Base-by-base conservation (phyloP, 768 basidiomycete species). In the Kwoniella bestiolae region DNA sequence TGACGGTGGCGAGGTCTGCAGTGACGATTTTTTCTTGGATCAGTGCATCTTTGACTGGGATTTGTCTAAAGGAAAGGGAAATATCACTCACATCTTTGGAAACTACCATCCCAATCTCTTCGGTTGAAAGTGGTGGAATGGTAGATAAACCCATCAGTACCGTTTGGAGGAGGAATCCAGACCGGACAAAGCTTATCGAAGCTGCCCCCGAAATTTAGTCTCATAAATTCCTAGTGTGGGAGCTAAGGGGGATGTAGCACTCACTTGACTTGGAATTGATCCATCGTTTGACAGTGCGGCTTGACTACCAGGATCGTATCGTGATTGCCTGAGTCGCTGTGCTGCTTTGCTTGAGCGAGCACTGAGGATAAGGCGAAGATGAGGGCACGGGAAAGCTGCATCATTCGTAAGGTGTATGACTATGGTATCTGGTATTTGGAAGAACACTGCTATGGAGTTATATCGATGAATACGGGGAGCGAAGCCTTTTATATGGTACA, bases 121-220 rank as follows among this genome's bases (percentile, higher is more conserved):
- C 44, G 25, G 14, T 38, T 31, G 26, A 58, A 58, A 31, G 44
- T 45, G 5, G 56, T 58, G 4, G 38, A 45, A n/a, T 44, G 7
- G 41, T 58, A 58, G 41, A 38, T 38, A 5, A 38, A 58, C 18
- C 56, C 56, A 46, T 58, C 56, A 16, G 56, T 38, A 9, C 14
- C 56, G 2, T 38, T 45, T 31, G 56, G 56, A 18, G 41, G 41
- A 12, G 56, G 41, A 7, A 58, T 32, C 56, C 56, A 58, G 16
- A 58, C 25, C 3, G 56, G 56, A 58, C 56, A 58, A 31, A 58
- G 56, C 16, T 46, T 46, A 5, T 45, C 41, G 44, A 58, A 58
- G 14, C 56, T 58, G 29, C 11, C 2, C 25, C n/a, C 8, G 28
- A n/a, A n/a, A n/a, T n/a, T n/a, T n/a, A n/a, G n/a, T n/a, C n/a